Evolutionary conservation across 2,329 filamentous ascomycete species (phyloP), one percentile per base, ranked within the genome.

Genomic region (Paecilomyces dactylethromorphus): DNA sequence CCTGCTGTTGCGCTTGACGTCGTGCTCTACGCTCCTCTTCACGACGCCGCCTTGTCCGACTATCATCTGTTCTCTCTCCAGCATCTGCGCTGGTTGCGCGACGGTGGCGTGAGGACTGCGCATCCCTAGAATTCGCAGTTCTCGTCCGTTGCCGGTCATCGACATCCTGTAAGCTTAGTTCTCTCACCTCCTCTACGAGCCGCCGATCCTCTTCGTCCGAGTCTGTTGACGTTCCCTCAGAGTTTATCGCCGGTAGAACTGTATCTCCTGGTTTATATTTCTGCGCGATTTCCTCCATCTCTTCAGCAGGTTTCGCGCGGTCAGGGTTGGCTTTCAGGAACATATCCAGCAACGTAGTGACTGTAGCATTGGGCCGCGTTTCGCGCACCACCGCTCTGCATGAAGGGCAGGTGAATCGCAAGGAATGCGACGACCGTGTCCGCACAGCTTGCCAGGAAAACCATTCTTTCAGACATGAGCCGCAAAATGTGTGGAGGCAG

Each of bases 401-500:
- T 76, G 91, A 89, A 49, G 94, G 94, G 77, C 94, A 99, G 53
- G 92, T 97, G 73, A 91, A 96, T 53, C 82, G 82, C 56, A 81
- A 77, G 2, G 66, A 56, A 13, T 60, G 59, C 10, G 66, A 62
- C 2, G 65, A 55, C 6, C 65, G 81, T 69, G 56, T 79, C 65
- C 62, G 84, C 31, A 81, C 79, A 39, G 87, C 87, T 73, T 96
- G 91, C 75, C 87, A 94, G 63, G 81, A 79, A 72, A 97, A 99
- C 94, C 94, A 99, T 79, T 96, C 91, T 74, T 96, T 96, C 60
- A 97, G 76, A 71, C 94, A 99, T 45, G 90, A 89, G 63, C 92
- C 94, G 79, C 94, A 99, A 76, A 95, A 99, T 53, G 93, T 97
- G 77, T 96, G 92, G 52, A 96, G 84, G 72, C 92, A 96, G 79